Evolutionary conservation across 2,329 filamentous ascomycete genomes (phyloP).

Genomic region (Phialemoniopsis sp.): DNA sequence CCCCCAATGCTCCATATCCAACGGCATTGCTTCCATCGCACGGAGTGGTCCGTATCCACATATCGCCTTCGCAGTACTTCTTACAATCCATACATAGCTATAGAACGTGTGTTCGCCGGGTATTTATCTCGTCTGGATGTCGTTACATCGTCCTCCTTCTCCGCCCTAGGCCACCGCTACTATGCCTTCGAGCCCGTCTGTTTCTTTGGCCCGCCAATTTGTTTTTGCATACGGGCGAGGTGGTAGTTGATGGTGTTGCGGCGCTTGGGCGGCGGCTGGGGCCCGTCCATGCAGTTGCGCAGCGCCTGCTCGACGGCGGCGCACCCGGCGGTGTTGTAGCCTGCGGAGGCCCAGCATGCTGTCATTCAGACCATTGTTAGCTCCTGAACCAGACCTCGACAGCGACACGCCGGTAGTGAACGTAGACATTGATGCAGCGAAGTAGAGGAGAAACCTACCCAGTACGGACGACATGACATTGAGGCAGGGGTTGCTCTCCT

Average conservation of each 20-base stretch:
- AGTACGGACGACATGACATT: conserved; percentile 54
- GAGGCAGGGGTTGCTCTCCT: conserved; percentile 48
- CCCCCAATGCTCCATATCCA: too few species aligned
- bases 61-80: conserved; percentile 1
- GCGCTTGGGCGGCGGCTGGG: conserved; percentile 41
- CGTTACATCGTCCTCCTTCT: background rate
- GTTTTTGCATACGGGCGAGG: conserved; percentile 71
- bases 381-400: too few species aligned
- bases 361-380: conserved; percentile 1
- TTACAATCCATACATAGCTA: background rate
- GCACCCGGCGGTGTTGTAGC: conserved; percentile 60
- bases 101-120: too few species aligned
- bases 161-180: background rate
- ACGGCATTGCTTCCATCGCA: too few species aligned
- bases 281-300: conserved; percentile 75
- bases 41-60: too few species aligned
- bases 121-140: too few species aligned
- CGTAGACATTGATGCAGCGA: too few species aligned
- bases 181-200: conserved; percentile 25
- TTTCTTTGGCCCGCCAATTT: conserved; percentile 57
- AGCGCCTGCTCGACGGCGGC: conserved; percentile 55
- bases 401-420: too few species aligned
- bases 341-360: conserved; percentile 84
- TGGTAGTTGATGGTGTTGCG: conserved; percentile 92
- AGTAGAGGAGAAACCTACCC: conserved; percentile 41